phyloP scores from a whole-genome alignment of 495 filamentous ascomycete species.

The Rusavskia elegans region DNA sequence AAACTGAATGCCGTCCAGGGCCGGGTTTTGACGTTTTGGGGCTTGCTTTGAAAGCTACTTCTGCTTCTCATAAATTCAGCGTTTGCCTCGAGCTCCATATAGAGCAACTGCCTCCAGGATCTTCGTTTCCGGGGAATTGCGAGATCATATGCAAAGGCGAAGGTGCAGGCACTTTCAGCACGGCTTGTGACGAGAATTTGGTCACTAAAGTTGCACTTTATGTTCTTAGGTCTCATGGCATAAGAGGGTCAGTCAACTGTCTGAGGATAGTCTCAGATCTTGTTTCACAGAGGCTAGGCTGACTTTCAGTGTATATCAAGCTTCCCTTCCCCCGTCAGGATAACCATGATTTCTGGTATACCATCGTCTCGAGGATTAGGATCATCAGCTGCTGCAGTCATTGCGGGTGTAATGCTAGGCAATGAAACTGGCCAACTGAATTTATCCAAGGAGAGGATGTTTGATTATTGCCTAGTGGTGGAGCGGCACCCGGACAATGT shows the following conservation, averaged over 20 bases:
- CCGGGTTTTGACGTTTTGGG: constrained; percentile 97
- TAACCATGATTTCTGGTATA: constrained; percentile 88
- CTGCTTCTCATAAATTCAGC: constrained; percentile 70
- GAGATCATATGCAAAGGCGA: constrained; percentile 75
- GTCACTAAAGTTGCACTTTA: constrained; percentile 86
- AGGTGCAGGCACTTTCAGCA: constrained; percentile 43
- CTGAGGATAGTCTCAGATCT: no score
- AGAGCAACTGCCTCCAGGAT: constrained; percentile 1
- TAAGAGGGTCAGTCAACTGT: constrained; percentile 20
- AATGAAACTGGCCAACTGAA: constrained; percentile 76
- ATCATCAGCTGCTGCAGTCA: constrained; percentile 84
- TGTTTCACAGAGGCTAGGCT: no score
- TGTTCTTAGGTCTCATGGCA: constrained; percentile 74
- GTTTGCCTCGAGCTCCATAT: constrained; percentile 33
- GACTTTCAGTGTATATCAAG: no score
- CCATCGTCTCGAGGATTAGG: constrained; percentile 81
- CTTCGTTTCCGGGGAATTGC: constrained; percentile 56
- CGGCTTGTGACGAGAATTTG: constrained; percentile 71
- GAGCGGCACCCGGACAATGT: constrained; percentile 97
- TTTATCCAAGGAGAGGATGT: constrained; percentile 63
- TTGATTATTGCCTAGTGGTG: constrained; percentile 88
- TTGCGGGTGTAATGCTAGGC: constrained; percentile 79
- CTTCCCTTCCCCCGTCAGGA: constrained; percentile 73
- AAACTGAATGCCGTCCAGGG: constrained; percentile 10
- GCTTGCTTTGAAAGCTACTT: constrained; percentile 72